Percentiles rank a stretch among this genome's conserved stretches.
Evolutionary conservation across 139 green algal species (phyloP).

Genomic region (Picochlorum costavermella): DNA sequence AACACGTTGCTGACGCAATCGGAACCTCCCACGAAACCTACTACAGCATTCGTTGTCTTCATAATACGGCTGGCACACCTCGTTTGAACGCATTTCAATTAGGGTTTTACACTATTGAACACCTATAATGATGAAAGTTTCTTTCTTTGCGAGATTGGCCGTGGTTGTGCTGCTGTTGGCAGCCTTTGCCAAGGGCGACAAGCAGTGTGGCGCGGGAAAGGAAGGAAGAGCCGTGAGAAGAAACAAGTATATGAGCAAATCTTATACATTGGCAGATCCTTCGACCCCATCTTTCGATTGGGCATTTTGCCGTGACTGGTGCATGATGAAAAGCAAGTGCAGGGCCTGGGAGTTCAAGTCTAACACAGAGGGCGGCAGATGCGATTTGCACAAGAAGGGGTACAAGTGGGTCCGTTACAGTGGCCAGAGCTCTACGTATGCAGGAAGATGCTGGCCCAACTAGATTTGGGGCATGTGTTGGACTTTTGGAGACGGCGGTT

Average conservation of each 20-base stretch:
- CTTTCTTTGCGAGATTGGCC: background rate
- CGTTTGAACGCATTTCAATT: too few relatives aligned
- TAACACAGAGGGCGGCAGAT: background rate
- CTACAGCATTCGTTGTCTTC: too few relatives aligned
- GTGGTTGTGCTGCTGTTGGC: background rate
- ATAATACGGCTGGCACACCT: too few relatives aligned
- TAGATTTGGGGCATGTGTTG: too few relatives aligned
- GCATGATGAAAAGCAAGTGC: background rate
- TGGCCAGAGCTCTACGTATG: background rate
- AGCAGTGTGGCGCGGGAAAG: background rate
- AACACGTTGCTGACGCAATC: too few relatives aligned
- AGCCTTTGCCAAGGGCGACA: background rate
- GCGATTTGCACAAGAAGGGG: constrained; percentile 2
- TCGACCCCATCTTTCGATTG: background rate
- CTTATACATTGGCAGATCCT: background rate
- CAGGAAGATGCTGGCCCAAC: background rate
- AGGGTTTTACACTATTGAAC: too few relatives aligned
- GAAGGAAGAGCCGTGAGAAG: background rate
- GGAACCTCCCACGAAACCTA: too few relatives aligned
- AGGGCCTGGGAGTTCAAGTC: background rate
- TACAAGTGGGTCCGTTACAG: background rate
- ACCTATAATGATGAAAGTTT: background rate
- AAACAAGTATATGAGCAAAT: constrained; percentile 4
- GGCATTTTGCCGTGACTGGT: background rate
- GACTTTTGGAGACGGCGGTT: too few relatives aligned